Base-by-base conservation (phyloP, 2,329 filamentous ascomycete genomes). In the Epichloe hybrida region DNA sequence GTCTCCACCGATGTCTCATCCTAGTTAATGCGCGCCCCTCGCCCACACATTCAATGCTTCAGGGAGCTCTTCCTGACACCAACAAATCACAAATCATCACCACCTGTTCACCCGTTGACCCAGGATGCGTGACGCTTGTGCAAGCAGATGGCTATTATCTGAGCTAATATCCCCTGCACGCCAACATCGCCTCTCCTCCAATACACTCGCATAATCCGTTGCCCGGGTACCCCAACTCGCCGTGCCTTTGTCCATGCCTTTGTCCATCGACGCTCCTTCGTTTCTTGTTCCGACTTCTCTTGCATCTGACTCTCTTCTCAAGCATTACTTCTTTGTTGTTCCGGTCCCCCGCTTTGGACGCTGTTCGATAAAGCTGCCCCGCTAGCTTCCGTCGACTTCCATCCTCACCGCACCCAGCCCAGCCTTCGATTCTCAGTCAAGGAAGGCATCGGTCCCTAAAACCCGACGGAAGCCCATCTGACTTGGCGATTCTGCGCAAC, bases 381-480 rank as follows among this genome's bases (percentile, higher is more conserved):
- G 37, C 41, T 35, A 40, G 42, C 46, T 37, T 41, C 13, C 38
- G 37, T 40, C 39, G 50, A 39, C 39, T 21, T 39, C n/a, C 9
- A n/a, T 36, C 35, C 38, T n/a, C 37, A 46, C 46, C 42, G 48
- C 47, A 49, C 46, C 46, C 34, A 31, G 15, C 46, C 44, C 44
- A 43, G 34, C 40, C 38, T 37, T 44, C 13, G 39, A 42, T 49
- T 43, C 17, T 17, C 17, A 17, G 17, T 36, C 37, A 51, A 46
- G 46, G 40, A 48, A 47, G 45, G 44, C 50, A 51, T 46, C 46
- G 20, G 40, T 49, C 37, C 42, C 27, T 20, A 17, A 46, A 52
- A n/a, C 12, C 23, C 21, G 42, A 52, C 42, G 4, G 42, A 38
- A 23, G 17, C 21, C 11, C n/a, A 35, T 35, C 12, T 38, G 27